Base-by-base conservation (phyloP, 352 stramenopile genomes). In the Phytophthora kernoviae region DNA sequence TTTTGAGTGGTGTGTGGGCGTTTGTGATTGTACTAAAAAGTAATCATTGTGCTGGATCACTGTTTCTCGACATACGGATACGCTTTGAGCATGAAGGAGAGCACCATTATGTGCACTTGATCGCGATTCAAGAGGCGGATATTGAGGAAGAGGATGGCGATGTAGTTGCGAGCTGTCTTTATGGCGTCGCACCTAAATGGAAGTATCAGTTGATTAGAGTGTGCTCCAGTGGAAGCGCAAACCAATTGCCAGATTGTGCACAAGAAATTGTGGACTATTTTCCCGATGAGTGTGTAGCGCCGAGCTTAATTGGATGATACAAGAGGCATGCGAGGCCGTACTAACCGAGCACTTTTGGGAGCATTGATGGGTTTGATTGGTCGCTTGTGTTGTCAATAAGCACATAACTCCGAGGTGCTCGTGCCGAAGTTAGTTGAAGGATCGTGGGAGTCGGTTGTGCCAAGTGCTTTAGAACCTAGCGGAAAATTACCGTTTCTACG, bases 11-110 rank as follows among this genome's bases (percentile, higher is more conserved):
- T 17, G 52, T 68, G 24, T 68, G 63, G 63, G 41, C 57, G 14
- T 72, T 72, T 14, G 58, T 58, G 3, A 4, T 72, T n/a, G 21
- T 42, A 10, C 12, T 72, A 34, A 58, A 67, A 12, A 24, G 18
- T 10, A 46, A 26, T 15, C 59, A 46, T 18, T 46, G 32, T n/a
- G 58, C 57, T 36, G 63, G 51, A 0, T 65, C 59, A 11, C 36
- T 52, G 9, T 72, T 61, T 51, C 52, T 68, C n/a, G 63, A 68
- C 33, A 53, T 68, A 6, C 48, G 52, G 18, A 32, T 72, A 18
- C 63, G 58, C 5, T 72, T 72, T 54, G 63, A 68, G 37, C 45
- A 26, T 14, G n/a, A 44, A 0, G 59, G 63, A 5, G 36, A 52
- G 24, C 39, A 68, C 36, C 41, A 68, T 15, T 65, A 22, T 15